A percentile compares a stretch with the other conserved stretches of the same genome.
Conservation (phyloP, 75 land plant genomes). For the Picea glauca region DNA sequence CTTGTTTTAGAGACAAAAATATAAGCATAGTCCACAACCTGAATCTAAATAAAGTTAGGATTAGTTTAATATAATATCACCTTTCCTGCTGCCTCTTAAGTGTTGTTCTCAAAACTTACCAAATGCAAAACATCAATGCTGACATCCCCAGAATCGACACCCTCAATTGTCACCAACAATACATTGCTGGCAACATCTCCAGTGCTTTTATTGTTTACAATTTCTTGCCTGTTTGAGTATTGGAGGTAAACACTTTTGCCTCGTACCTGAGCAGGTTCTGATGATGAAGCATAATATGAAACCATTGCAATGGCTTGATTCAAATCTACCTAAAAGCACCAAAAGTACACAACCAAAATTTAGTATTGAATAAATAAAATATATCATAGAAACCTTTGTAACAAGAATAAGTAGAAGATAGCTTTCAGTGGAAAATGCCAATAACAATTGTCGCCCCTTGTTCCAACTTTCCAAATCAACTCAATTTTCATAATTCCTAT, state of each 20-base stretch:
- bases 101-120: constrained; percentile 57
- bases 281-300: constrained; percentile 93
- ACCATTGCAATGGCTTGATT: constrained; percentile 97
- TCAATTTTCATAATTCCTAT: background rate
- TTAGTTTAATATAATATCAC: constrained; percentile 7
- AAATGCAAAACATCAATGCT: constrained; percentile 95
- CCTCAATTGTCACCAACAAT: constrained; percentile 91
- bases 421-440: background rate
- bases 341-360: background rate
- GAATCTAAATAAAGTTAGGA: background rate
- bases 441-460: background rate
- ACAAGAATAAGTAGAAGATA: background rate
- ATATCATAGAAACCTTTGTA: background rate
- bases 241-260: constrained; percentile 94
- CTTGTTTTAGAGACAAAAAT: constrained; percentile 7
- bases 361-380: background rate
- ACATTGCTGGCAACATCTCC: constrained; percentile 96
- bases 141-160: constrained; percentile 88
- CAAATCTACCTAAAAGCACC: constrained; percentile 56
- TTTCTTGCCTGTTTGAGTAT: constrained; percentile 93
- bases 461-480: background rate
- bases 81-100: background rate
- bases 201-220: constrained; percentile 85
- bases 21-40: background rate
- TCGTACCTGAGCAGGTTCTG: constrained; percentile 94